A percentile compares a stretch with the other conserved stretches of the same genome.
phyloP scores from a whole-genome alignment of 331 rosid genomes.

The Acacia pycnantha region DNA sequence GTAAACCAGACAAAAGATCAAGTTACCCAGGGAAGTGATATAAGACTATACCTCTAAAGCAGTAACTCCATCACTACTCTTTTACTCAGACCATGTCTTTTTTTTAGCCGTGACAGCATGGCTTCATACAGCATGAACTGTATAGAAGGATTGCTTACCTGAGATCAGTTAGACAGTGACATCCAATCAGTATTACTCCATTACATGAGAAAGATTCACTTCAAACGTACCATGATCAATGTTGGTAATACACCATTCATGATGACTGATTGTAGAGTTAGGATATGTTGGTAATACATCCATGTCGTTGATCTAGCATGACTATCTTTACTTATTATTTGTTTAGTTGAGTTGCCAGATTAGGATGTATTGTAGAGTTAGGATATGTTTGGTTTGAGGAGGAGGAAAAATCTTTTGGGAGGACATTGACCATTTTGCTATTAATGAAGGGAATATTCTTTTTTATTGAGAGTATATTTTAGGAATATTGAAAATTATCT shows the following conservation, averaged over 20 bases:
- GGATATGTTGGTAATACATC: no score
- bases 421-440: no score
- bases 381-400: no score
- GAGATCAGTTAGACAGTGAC: conserved; percentile 28
- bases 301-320: no score
- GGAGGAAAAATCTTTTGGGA: no score
- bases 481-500: no score
- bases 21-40: conserved; percentile 7
- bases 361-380: not conserved
- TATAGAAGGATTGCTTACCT: conserved; percentile 98
- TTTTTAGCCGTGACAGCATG: conserved; percentile 70
- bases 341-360: not conserved
- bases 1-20: not conserved
- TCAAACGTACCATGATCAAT: conserved; percentile 79
- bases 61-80: conserved; percentile 52
- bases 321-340: not conserved
- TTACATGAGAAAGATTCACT: conserved; percentile 31
- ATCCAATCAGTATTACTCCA: conserved; percentile 40
- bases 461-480: no score
- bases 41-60: conserved; percentile 73
- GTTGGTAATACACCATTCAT: conserved; percentile 94
- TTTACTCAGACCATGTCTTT: conserved; percentile 47
- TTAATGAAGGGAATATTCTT: no score
- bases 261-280: no score
- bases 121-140: conserved; percentile 97